Evolutionary conservation across 495 filamentous ascomycete genomes (phyloP).

Genomic region (Tuber calosporum): DNA sequence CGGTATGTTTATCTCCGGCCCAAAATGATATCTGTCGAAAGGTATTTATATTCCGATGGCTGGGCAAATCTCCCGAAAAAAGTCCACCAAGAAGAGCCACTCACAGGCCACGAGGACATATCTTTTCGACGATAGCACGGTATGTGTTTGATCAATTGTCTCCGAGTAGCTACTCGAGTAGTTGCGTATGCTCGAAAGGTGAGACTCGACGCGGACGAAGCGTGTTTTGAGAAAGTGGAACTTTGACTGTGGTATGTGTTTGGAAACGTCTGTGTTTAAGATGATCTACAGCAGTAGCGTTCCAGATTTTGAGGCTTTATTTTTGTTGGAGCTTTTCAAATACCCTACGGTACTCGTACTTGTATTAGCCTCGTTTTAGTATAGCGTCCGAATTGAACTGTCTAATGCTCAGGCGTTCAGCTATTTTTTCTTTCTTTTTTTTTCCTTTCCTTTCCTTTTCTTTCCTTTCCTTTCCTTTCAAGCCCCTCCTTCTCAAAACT

Average conservation of each 20-base stretch:
- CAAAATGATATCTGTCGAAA: slow-evolving; percentile 1
- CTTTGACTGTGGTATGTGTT: slow-evolving; percentile 3
- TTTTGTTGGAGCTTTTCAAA: slow-evolving; percentile 32
- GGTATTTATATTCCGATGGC: slow-evolving; percentile 1
- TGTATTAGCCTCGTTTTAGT: slow-evolving; percentile 2
- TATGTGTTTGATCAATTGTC: background rate
- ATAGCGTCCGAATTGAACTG: slow-evolving; percentile 4
- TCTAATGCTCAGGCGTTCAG: background rate
- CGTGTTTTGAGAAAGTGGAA: background rate
- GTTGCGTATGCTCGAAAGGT: background rate
- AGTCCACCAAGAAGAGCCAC: background rate
- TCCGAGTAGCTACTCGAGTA: background rate
- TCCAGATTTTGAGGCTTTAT: slow-evolving; percentile 39
- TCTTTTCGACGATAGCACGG: slow-evolving; percentile 1
- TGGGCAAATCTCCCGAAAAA: slow-evolving; percentile 1
- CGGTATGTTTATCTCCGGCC: background rate
- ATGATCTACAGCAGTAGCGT: slow-evolving; percentile 37
- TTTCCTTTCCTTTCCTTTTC: background rate
- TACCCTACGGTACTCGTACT: too few relatives aligned
- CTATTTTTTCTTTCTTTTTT: background rate
- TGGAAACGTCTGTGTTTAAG: slow-evolving; percentile 30
- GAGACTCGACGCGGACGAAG: slow-evolving; percentile 1
- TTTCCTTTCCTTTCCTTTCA: background rate
- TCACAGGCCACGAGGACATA: background rate
- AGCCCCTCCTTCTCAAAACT: slow-evolving; percentile 9